Base-by-base conservation (phyloP, 306 rosid genomes). In the Begonia peltatifolia region DNA sequence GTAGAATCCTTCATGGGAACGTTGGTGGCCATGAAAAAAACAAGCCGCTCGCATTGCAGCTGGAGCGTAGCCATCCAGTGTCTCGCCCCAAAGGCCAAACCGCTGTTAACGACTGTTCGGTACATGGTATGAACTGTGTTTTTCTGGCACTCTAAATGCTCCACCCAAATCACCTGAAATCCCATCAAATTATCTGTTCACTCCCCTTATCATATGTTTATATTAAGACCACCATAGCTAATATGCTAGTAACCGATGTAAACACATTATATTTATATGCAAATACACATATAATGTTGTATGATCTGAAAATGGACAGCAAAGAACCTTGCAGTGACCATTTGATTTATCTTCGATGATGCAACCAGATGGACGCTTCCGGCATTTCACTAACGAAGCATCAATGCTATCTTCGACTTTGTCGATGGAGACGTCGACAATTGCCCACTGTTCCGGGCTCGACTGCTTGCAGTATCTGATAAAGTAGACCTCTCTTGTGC, bases 331-430 rank as follows among this genome's bases (percentile, higher is more conserved):
- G 83, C 99, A 92, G 59, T 92, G 99, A 47, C 93, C 94, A 49
- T 92, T 92, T 41, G 93, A 73, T 71, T 86, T 82, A 60, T 92
- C 99, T 63, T 92, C 84, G 47, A 92, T 92, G 60, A 92, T 81
- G 80, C 96, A 92, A 61, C 99, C 99, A 0, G 96, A 92, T 12
- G 99, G 94, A 42, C 94, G 88, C 75, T 86, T 92, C 70, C 93
- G 65, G 67, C 94, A 92, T 60, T 86, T 86, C 41, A 92, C 81
- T 50, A 83, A 72, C 18, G 96, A 81, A 0, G 83, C 90, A 10
- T 86, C 96, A 5, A 81, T 81, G 60, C 71, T 92, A 54, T 83
- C 93, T 72, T 92, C 96, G 13, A 92, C 94, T 57, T 83, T 83
- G 66, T 92, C 96, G 7, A 92, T 74, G 2, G 99, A 92, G 15